phyloP scores from a whole-genome alignment of 805 yeast genomes.

The Maudiozyma saulgeensis region DNA sequence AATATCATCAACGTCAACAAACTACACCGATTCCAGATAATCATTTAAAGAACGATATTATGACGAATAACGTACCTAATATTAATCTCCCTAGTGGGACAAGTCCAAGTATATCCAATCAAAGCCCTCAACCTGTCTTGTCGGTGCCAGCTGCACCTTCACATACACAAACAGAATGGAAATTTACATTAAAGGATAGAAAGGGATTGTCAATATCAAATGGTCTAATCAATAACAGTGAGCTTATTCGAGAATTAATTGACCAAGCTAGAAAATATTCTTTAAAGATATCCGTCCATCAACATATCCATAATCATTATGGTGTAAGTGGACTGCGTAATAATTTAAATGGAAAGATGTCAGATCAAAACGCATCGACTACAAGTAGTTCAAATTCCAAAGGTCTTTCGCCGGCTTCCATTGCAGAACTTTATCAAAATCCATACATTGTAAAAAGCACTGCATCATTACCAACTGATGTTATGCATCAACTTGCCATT shows the following conservation, averaged over 20 bases:
- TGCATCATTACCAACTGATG: not conserved
- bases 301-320: conserved; percentile 77
- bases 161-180: conserved; percentile 46
- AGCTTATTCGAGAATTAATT: conserved; percentile 46
- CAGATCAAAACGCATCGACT: not conserved
- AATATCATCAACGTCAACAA: not conserved
- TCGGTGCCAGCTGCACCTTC: not conserved
- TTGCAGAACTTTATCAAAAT: not conserved
- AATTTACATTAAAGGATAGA: conserved; percentile 42
- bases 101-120: not conserved
- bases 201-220: conserved; percentile 36
- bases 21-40: not conserved
- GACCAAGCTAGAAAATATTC: conserved; percentile 50
- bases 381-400: not conserved
- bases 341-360: not conserved
- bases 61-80: not conserved
- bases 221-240: conserved; percentile 46
- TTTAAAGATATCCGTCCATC: conserved; percentile 64
- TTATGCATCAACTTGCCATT: not conserved
- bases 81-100: too few relatives aligned
- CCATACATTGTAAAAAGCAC: not conserved
- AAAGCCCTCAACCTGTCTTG: not conserved
- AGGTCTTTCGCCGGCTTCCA: not conserved
- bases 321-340: conserved; percentile 7
- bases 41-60: not conserved